Conservation (phyloP, 148 eudicot species). For the Bassia scoparia region DNA sequence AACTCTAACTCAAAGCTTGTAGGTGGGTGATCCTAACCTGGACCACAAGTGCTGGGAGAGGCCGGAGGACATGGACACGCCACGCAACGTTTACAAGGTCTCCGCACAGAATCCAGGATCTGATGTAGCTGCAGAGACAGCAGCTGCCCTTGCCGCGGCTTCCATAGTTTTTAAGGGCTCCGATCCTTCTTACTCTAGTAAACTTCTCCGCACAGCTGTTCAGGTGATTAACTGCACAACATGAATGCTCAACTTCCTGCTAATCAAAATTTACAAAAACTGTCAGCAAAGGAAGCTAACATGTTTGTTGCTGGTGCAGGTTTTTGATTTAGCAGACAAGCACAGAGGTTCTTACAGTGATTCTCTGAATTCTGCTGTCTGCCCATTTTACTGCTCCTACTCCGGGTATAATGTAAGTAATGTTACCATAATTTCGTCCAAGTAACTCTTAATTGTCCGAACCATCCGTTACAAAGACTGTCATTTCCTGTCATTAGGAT, state of each 20-base stretch:
- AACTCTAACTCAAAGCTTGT: neutral
- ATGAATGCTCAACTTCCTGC: no score
- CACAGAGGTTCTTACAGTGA: slow-evolving; percentile 75
- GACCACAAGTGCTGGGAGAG: slow-evolving; percentile 92
- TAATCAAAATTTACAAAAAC: neutral
- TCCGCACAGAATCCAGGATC: slow-evolving; percentile 71
- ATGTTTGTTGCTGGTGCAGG: slow-evolving; percentile 31
- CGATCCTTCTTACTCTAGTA: slow-evolving; percentile 65
- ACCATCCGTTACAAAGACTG: neutral
- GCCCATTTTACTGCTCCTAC: slow-evolving; percentile 91
- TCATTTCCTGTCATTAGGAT: slow-evolving; percentile 39
- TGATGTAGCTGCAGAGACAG: slow-evolving; percentile 90
- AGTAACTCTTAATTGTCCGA: no score
- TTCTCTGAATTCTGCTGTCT: slow-evolving; percentile 59
- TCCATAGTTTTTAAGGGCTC: slow-evolving; percentile 74
- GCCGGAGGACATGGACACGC: slow-evolving; percentile 96
- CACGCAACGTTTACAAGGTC: slow-evolving; percentile 69
- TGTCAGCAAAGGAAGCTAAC: neutral
- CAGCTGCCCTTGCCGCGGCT: slow-evolving; percentile 87
- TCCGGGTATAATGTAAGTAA: slow-evolving; percentile 65
- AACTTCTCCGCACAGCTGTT: slow-evolving; percentile 52
- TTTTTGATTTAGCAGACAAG: slow-evolving; percentile 73
- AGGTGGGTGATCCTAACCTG: slow-evolving; percentile 76
- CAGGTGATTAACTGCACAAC: slow-evolving; percentile 26
- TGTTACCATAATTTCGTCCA: neutral